Evolutionary conservation across 2,329 filamentous ascomycete genomes (phyloP).

Genomic region (Penicillium sp.): DNA sequence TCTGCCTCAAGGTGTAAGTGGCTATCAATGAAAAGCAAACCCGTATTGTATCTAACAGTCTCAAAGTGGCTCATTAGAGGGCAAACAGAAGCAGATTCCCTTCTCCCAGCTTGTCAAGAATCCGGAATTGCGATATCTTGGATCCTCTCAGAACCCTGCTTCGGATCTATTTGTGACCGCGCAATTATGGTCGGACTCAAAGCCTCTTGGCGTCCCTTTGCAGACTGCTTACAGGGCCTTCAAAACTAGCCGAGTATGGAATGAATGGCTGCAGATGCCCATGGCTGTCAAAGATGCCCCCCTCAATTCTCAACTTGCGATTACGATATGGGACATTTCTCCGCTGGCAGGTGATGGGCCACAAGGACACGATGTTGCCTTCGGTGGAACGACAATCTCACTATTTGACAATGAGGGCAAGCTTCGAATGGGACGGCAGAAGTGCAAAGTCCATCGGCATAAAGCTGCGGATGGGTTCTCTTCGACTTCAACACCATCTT

Average conservation of each 20-base stretch:
- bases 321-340: conserved; percentile 94
- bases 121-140: conserved; percentile 81
- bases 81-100: conserved; percentile 72
- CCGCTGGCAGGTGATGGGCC: conserved; percentile 72
- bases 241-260: conserved; percentile 75
- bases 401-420: conserved; percentile 95
- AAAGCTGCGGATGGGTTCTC: conserved; percentile 84
- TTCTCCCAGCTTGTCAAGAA: conserved; percentile 78
- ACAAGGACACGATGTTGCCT: conserved; percentile 80
- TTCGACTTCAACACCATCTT: conserved; percentile 75
- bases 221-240: conserved; percentile 95
- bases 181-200: conserved; percentile 94
- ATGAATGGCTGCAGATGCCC: conserved; percentile 91
- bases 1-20: conserved; percentile 66
- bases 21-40: background rate
- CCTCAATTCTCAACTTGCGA: conserved; percentile 78
- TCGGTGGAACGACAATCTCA: conserved; percentile 88
- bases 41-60: conserved; percentile 13
- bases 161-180: conserved; percentile 93
- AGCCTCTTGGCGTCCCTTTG: conserved; percentile 86
- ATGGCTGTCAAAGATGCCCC: conserved; percentile 83
- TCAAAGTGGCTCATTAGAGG: conserved; percentile 72
- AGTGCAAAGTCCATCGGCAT: conserved; percentile 82
- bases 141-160: conserved; percentile 77
- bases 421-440: conserved; percentile 86